Conservation (phyloP, 345 rosid genomes). For the Mercurialis annua region DNA sequence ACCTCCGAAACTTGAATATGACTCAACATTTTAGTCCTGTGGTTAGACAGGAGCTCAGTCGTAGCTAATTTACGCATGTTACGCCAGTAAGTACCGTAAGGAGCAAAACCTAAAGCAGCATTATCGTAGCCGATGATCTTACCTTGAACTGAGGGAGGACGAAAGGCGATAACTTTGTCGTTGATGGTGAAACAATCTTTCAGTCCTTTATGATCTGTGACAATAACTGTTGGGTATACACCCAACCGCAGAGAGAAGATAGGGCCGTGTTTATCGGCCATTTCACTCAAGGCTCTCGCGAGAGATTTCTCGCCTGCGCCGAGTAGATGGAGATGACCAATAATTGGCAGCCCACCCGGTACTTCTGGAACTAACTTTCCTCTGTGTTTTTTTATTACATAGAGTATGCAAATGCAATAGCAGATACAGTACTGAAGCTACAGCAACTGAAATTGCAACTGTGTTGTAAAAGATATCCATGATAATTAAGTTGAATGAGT, state of each 20-base stretch:
- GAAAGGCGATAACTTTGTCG: conserved; percentile 12
- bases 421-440: no score
- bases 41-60: conserved; percentile 15
- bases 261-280: background rate
- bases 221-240: background rate
- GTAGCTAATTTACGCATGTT: conserved; percentile 9
- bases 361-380: no score
- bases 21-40: conserved; percentile 9
- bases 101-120: conserved; percentile 14
- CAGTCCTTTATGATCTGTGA: background rate
- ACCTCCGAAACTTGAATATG: conserved; percentile 6
- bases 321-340: no score
- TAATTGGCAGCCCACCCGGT: no score
- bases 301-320: no score
- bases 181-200: conserved; percentile 21
- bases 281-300: no score
- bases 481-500: no score
- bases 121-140: conserved; percentile 13
- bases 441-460: no score
- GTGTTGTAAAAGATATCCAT: no score
- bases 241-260: background rate
- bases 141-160: conserved; percentile 14
- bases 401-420: no score
- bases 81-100: conserved; percentile 21
- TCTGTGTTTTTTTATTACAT: no score